A percentile compares a stretch with the other conserved stretches of the same genome.
Evolutionary conservation across 768 basidiomycete genomes (phyloP).

Genomic region (Collybia sp.): DNA sequence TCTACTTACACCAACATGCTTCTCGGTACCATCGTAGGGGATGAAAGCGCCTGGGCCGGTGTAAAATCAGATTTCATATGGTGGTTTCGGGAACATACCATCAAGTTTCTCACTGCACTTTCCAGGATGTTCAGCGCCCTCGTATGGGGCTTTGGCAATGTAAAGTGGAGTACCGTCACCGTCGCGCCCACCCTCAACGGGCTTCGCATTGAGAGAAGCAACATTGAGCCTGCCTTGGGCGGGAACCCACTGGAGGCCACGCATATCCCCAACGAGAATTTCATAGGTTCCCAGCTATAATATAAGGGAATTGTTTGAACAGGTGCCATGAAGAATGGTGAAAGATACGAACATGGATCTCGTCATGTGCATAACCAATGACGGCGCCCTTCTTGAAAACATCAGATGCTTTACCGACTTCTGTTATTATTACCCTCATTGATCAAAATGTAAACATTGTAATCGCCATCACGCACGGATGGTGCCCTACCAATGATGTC

Average conservation of each 20-base stretch:
- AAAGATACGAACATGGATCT: slow-evolving; percentile 42
- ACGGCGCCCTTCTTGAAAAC: slow-evolving; percentile 58
- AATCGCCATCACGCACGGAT: slow-evolving; percentile 48
- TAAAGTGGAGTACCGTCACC: slow-evolving; percentile 55
- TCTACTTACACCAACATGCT: slow-evolving; percentile 41
- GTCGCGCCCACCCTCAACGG: slow-evolving; percentile 69
- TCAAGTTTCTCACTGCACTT: slow-evolving; percentile 53
- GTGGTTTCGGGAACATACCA: slow-evolving; percentile 24
- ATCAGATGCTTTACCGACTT: slow-evolving; percentile 60
- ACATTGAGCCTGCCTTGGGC: slow-evolving; percentile 41
- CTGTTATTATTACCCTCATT: slow-evolving; percentile 24
- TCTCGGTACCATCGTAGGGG: slow-evolving; percentile 47
- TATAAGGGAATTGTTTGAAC: neutral
- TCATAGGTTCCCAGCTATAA: slow-evolving; percentile 59
- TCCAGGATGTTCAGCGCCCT: slow-evolving; percentile 54
- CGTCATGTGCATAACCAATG: slow-evolving; percentile 57
- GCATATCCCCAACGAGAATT: slow-evolving; percentile 61
- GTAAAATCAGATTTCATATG: neutral
- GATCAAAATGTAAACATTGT: too few relatives aligned
- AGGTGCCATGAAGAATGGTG: neutral
- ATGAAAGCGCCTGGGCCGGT: slow-evolving; percentile 45
- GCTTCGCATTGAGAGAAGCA: slow-evolving; percentile 34
- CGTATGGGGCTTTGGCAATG: slow-evolving; percentile 53
- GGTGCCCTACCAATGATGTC: slow-evolving; percentile 34
- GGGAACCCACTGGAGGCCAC: slow-evolving; percentile 55